phyloP scores from a whole-genome alignment of 225 moss, liverwort and hornwort species.

The Rhytidiadelphus loreus region DNA sequence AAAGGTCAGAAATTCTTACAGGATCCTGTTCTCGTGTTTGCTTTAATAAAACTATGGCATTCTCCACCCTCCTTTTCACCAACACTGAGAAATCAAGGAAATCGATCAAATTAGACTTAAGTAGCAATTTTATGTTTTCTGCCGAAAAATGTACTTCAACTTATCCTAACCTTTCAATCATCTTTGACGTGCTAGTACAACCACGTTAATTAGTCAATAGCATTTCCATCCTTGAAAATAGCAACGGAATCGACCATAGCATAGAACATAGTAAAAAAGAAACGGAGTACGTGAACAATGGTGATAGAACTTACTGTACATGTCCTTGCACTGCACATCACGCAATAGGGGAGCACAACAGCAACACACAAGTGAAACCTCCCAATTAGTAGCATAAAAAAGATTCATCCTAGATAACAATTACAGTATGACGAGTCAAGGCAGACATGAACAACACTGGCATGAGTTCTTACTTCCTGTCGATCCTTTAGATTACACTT shows the following conservation, averaged over 20 bases:
- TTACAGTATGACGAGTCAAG: not conserved
- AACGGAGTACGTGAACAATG: not conserved
- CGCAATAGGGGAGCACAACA: not conserved
- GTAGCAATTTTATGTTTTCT: not conserved
- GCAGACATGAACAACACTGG: not conserved
- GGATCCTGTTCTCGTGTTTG: constrained; percentile 55
- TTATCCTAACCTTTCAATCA: not conserved
- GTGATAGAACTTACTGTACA: constrained; percentile 36
- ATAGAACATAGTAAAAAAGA: not conserved
- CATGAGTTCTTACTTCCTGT: constrained; percentile 28
- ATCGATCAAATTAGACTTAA: not conserved
- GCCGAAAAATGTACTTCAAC: not conserved
- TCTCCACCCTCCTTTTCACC: constrained; percentile 66
- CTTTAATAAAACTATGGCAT: constrained; percentile 47
- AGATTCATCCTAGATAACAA: not conserved
- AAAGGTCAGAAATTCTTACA: constrained; percentile 16
- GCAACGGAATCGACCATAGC: not conserved
- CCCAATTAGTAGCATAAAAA: not conserved
- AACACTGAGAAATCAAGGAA: constrained; percentile 23
- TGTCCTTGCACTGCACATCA: constrained; percentile 17
- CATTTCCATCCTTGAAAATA: not conserved
- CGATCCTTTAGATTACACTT: constrained; percentile 38
- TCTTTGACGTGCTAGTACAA: not conserved
- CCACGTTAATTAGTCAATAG: not conserved
- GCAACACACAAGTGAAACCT: not conserved